Conservation (phyloP, 768 basidiomycete species). For the Mycena belliarum region DNA sequence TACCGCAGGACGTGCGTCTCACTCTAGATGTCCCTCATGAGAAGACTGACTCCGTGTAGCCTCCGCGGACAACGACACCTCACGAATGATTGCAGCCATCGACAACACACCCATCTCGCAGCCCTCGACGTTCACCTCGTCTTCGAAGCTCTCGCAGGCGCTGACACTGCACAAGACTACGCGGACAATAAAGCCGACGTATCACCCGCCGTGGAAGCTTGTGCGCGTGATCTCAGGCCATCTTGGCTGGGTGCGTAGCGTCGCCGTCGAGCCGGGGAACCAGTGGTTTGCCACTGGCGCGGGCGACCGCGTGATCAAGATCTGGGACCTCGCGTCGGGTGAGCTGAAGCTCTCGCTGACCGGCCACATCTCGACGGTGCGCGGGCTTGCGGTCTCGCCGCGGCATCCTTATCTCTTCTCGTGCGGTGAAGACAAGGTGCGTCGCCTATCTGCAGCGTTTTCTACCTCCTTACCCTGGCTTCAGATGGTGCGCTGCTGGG, state of each 20-base stretch:
- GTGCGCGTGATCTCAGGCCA: slow-evolving; percentile 96
- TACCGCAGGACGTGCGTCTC: slow-evolving; percentile 64
- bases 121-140: slow-evolving; percentile 70
- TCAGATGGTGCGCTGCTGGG: slow-evolving; percentile 99
- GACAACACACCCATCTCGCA: slow-evolving; percentile 70
- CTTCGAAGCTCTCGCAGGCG: slow-evolving; percentile 77
- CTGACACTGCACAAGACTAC: slow-evolving; percentile 92
- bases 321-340: slow-evolving; percentile 98
- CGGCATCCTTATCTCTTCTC: slow-evolving; percentile 97
- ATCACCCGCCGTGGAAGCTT: slow-evolving; percentile 96
- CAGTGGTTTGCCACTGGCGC: slow-evolving; percentile 99
- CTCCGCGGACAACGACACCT: slow-evolving; percentile 50
- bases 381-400: slow-evolving; percentile 89
- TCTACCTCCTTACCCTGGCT: neutral
- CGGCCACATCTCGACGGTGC: slow-evolving; percentile 95
- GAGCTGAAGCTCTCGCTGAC: slow-evolving; percentile 96
- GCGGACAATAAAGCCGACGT: slow-evolving; percentile 91
- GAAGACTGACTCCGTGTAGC: slow-evolving; percentile 22
- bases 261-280: slow-evolving; percentile 97
- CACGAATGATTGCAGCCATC: slow-evolving; percentile 70
- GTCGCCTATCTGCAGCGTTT: neutral
- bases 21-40: neutral
- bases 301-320: slow-evolving; percentile 97
- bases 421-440: slow-evolving; percentile 95
- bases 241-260: slow-evolving; percentile 95